phyloP scores from a whole-genome alignment of 169 alveolate species.

The Toxoplasma gondii region DNA sequence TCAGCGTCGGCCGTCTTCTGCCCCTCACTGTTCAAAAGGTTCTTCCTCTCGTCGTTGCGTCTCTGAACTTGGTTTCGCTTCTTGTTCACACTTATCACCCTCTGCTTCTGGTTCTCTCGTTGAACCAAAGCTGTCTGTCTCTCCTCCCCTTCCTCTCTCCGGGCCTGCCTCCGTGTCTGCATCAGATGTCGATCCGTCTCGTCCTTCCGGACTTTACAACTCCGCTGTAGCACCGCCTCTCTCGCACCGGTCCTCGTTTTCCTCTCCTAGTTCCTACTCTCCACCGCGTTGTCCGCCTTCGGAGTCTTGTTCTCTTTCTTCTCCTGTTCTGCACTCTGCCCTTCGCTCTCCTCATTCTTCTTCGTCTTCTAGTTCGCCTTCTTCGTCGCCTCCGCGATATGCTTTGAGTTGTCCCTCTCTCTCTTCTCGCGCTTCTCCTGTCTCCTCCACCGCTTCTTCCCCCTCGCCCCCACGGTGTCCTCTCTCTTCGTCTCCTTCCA shows the following conservation, averaged over 20 bases:
- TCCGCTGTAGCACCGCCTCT: background rate
- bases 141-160: background rate
- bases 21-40: too few species aligned
- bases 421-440: background rate
- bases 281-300: background rate
- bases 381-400: background rate
- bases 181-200: background rate
- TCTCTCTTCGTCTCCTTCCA: background rate
- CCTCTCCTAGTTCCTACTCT: background rate
- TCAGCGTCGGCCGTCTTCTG: too few species aligned
- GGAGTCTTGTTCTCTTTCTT: background rate
- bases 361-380: background rate
- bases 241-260: background rate
- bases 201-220: background rate
- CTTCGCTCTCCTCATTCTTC: background rate
- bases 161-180: background rate
- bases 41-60: too few species aligned
- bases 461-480: background rate
- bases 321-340: background rate
- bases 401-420: background rate
- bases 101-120: too few species aligned
- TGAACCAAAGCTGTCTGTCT: too few species aligned
- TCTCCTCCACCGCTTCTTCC: background rate
- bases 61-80: too few species aligned
- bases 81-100: too few species aligned